A percentile compares a stretch with the other conserved stretches of the same genome.
Conservation (phyloP, 108 stramenopile species). For the Cyclotella kingstonii region DNA sequence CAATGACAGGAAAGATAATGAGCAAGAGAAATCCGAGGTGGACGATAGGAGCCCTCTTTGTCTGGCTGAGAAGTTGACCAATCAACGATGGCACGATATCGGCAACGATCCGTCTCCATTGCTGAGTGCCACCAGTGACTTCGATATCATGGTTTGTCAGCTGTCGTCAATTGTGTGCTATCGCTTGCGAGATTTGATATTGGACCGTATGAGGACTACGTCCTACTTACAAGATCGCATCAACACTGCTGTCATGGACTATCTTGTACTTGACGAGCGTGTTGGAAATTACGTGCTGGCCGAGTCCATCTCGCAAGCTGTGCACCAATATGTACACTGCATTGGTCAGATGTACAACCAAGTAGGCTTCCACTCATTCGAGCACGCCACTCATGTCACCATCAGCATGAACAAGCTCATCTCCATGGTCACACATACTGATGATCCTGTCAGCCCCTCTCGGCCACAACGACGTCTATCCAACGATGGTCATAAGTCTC, state of each 20-base stretch:
- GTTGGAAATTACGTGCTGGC: conserved; percentile 19
- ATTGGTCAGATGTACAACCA: conserved; percentile 42
- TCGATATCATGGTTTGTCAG: conserved; percentile 37
- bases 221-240: background rate
- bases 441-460: background rate
- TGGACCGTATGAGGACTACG: conserved; percentile 1
- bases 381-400: conserved; percentile 62
- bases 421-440: conserved; percentile 19
- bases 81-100: conserved; percentile 41
- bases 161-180: conserved; percentile 13
- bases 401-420: conserved; percentile 47
- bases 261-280: conserved; percentile 13
- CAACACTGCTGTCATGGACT: conserved; percentile 19
- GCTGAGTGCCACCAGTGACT: conserved; percentile 9
- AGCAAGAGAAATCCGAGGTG: too few relatives aligned
- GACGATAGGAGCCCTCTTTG: too few relatives aligned
- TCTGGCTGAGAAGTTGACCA: conserved; percentile 16
- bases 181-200: conserved; percentile 19
- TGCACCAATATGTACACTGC: conserved; percentile 18
- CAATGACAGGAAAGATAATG: too few relatives aligned
- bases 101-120: conserved; percentile 28
- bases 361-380: conserved; percentile 67
- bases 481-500: background rate
- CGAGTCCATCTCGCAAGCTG: conserved; percentile 15
- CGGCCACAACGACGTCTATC: background rate